Evolutionary conservation across 257 asterid genomes (phyloP), one percentile per base, ranked within the genome.

Genomic region (Schizonepeta tenuifolia): DNA sequence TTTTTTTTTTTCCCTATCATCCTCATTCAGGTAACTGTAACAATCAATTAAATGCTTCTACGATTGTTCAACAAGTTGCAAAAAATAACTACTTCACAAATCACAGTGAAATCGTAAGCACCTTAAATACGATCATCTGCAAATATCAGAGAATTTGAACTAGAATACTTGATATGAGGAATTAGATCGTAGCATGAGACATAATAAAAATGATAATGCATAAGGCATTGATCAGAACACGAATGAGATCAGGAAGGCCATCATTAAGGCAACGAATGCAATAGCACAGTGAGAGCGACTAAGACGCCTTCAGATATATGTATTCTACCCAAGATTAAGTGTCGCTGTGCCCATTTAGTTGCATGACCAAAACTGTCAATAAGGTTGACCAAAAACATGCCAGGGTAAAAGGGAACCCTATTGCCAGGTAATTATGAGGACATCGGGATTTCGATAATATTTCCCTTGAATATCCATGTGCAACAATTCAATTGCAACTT

Each of bases 51-150:
- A 66, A 59, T 12, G 66, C 49, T 33, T 46, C 56, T 21, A 41
- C 31, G 61, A 46, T 13, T 35, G 59, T 31, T 54, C 15, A 14
- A 65, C 65, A 51, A 67, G 12, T 66, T 47, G 57, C 44, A 55
- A 62, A 11, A 63, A 61, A 59, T 22, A 54, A 28, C 49, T 17
- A 44, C 22, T 69, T 68, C 54, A 64, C 33, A 21, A 61, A 49
- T 38, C 67, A 72, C 21, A 49, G 65, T 6, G 31, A 11, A 21
- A 18, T 7, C 28, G 21, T 9, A 15, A 28, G 69, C 60, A 67
- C 49, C 65, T 28, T 40, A 59, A 10, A 26, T 58, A 60, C n/a
- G 65, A 24, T 36, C 60, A 51, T 9, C 50, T 31, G n/a, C 9
- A 13, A 57, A 57, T 22, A 12, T 13, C 41, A 41, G 62, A 14